These are phyloP conservation scores for Solanum etuberosum DNA, from an alignment of 257 asterid genomes.

Conservation along the genomic window DNA sequence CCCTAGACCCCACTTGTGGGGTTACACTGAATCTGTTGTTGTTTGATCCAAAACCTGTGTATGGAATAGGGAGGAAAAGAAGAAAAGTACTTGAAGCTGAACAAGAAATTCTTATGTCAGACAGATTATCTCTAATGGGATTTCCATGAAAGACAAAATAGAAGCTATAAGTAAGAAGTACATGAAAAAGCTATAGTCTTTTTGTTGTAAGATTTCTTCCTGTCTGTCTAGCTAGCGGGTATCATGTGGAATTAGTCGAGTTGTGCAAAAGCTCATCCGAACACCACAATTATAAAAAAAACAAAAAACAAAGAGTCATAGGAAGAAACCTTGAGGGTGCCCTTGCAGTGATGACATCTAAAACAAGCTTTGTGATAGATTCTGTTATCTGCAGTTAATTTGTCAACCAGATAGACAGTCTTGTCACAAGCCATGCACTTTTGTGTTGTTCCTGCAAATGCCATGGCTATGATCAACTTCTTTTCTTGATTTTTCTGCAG, in stretches of 20 bases:
- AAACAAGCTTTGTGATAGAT: conserved; percentile 90
- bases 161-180: not conserved
- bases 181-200: not conserved
- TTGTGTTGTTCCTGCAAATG: conserved; percentile 97
- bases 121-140: not conserved
- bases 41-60: not conserved
- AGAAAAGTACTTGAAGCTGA: not conserved
- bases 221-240: not conserved
- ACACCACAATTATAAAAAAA: not conserved
- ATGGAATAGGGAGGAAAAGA: not conserved
- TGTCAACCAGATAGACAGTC: conserved; percentile 89
- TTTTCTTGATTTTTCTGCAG: not conserved
- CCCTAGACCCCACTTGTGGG: not conserved
- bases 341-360: conserved; percentile 94
- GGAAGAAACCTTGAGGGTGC: conserved; percentile 69
- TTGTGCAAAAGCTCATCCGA: not conserved
- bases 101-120: not conserved
- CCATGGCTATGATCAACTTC: conserved; percentile 29
- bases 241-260: not conserved
- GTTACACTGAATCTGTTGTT: not conserved
- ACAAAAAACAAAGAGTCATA: not conserved
- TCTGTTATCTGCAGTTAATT: conserved; percentile 83
- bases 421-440: conserved; percentile 94
- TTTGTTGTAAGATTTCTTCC: not conserved
- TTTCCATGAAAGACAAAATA: not conserved